These are phyloP conservation scores for Metarhizium album DNA, from an alignment of 2,329 filamentous ascomycete species.

Conservation along the genomic window DNA sequence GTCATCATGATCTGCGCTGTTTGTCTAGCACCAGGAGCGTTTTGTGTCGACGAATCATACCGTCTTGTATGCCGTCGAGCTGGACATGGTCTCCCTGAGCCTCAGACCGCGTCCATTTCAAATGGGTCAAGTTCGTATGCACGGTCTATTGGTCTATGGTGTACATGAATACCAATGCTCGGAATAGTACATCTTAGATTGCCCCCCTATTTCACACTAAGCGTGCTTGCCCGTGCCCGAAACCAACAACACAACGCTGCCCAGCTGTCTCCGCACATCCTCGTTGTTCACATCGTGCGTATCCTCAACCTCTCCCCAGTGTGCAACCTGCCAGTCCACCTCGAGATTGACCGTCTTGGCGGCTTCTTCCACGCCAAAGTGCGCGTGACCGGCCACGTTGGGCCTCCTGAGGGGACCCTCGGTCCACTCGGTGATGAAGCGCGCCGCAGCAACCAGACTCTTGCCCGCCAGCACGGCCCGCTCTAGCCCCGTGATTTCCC, in stretches of 20 bases:
- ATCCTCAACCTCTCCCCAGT: constrained; percentile 97
- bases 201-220: neutral
- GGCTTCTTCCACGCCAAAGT: constrained; percentile 75
- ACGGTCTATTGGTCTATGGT: neutral
- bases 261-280: constrained; percentile 77
- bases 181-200: too few relatives aligned
- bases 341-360: constrained; percentile 69
- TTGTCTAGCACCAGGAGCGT: too few relatives aligned
- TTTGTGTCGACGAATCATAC: too few relatives aligned
- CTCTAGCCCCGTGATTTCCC: constrained; percentile 81
- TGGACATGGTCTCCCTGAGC: too few relatives aligned
- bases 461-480: constrained; percentile 76
- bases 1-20: too few relatives aligned
- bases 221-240: constrained; percentile 39
- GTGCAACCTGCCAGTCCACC: constrained; percentile 77
- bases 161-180: too few relatives aligned
- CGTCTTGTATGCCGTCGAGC: too few relatives aligned
- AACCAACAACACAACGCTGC: constrained; percentile 75
- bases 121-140: too few relatives aligned
- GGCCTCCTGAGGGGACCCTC: constrained; percentile 50
- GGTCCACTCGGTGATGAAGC: constrained; percentile 82
- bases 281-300: constrained; percentile 94
- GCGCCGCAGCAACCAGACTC: constrained; percentile 65
- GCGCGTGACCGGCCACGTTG: constrained; percentile 19
- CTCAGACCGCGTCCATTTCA: too few relatives aligned